A percentile compares a stretch with the other conserved stretches of the same genome.
Evolutionary conservation across 1,284 basidiomycete genomes (phyloP).

Genomic region (Apiotrichum brassicae): DNA sequence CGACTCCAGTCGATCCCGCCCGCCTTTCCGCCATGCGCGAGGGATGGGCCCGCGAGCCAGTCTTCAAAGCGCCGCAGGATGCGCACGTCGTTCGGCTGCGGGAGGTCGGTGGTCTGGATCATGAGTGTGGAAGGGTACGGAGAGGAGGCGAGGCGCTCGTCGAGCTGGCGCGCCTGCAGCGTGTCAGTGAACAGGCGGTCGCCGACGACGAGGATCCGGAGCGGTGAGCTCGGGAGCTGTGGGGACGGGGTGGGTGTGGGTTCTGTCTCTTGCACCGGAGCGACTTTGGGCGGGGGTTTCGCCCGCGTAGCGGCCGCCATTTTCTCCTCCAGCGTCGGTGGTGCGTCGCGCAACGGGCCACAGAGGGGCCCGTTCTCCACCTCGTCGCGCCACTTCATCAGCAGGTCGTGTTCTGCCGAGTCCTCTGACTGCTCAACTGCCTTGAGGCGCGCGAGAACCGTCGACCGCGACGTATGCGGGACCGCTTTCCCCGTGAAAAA

Average conservation of each 20-base stretch:
- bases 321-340: conserved; percentile 9
- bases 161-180: conserved; percentile 68
- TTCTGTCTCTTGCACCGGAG: neutral
- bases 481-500: conserved; percentile 51
- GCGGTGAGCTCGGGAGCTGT: too few species aligned
- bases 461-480: conserved; percentile 12
- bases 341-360: conserved; percentile 12
- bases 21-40: conserved; percentile 16
- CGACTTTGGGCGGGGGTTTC: neutral
- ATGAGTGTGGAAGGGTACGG: conserved; percentile 7
- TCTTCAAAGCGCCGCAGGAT: conserved; percentile 41
- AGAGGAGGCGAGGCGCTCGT: conserved; percentile 20
- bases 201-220: conserved; percentile 67
- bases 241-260: neutral
- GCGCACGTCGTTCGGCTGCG: conserved; percentile 37
- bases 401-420: conserved; percentile 21
- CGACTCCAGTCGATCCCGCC: conserved; percentile 7
- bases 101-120: conserved; percentile 40
- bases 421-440: conserved; percentile 21
- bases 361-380: conserved; percentile 33
- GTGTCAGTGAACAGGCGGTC: conserved; percentile 89
- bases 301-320: conserved; percentile 10
- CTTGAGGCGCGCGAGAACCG: neutral
- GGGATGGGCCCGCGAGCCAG: conserved; percentile 16
- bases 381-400: conserved; percentile 21